Base-by-base conservation (phyloP, 164 flowering plant species). In the Sextonia rubra region DNA sequence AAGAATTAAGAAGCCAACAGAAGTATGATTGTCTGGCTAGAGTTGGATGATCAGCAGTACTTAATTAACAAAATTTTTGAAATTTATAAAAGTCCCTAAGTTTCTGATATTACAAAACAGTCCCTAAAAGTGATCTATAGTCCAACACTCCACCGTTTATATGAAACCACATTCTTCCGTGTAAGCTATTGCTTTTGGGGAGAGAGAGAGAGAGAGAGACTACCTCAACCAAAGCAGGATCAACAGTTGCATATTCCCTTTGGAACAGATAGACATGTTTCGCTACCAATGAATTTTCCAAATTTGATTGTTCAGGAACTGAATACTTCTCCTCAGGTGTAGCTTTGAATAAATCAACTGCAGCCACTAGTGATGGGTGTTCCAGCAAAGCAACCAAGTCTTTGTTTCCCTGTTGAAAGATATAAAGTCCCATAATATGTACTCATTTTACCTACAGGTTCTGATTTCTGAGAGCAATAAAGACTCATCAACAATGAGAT, bases 161-260 rank as follows among this genome's bases (percentile, higher is more conserved):
- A 65, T 30, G 69, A 66, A 44, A 37, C 5, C 49, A 66, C 69
- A 66, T 18, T 11, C 7, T 3, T 52, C 14, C 18, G 20, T 66
- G 25, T 66, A 37, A 37, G 9, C 22, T 12, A 14, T 27, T 64
- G 47, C 17, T 27, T 64, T n/a, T n/a, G n/a, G n/a, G n/a, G 68
- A 29, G 20, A 15, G 26, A 27, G 15, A 22, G 47, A 27, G 20
- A 64, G 47, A 66, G 20, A n/a, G n/a, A 66, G 49, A 81, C 52
- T 85, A 95, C 99, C 83, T 95, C 84, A 8, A 91, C 96, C 64
- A 84, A 77, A 12, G 85, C 81, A 78, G 98, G 99, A 75, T 95
- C 82, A 27, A 92, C 94, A 2, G 92, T 91, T n/a, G 98, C 99
- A 80, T 83, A 95, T 84, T 95, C 98, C 82, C 96, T 87, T 77